Evolutionary conservation across 371 early-diverging fungal genomes (phyloP), one percentile per base, ranked within the genome.

Genomic region (Actinomucor elegans): DNA sequence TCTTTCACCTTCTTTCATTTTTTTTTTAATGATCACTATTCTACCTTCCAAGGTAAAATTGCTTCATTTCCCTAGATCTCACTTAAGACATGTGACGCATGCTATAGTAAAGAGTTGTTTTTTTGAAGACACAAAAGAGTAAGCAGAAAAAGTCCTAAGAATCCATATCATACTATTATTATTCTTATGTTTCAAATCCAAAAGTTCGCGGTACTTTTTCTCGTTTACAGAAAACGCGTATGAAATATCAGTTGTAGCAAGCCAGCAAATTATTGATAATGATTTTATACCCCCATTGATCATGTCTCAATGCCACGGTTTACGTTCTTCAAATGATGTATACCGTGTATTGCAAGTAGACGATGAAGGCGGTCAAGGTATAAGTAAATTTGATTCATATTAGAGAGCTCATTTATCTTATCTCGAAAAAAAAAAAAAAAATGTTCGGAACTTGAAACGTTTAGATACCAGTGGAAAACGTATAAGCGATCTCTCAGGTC

Each of bases 271-370:
- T 24, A 75, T 83, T 51, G 76, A 83, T 29, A 59, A 72, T 27
- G 83, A 77, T 27, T 79, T 81, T 52, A 42, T 82, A 52, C 77
- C 73, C 17, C 52, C 66, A 18, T 59, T 81, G 21, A 48, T 45
- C 1, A 66, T 69, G 32, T 64, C 75, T 20, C 45, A 57, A 24
- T 77, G 75, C 32, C 59, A 62, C 48, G 69, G 59, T 48, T 71
- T 76, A 41, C 66, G 65, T 12, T 62, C 73, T 2, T 80, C 78
- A 6, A 71, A 69, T 40, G 86, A 88, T 49, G 58, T 80, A 4
- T 88, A 84, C 64, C 69, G 87, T 31, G 87, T 86, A 8, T 66
- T 90, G 40, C 84, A 87, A 69, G 82, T 90, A 0, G 90, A 90
- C 55, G 82, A 83, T 62, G 81, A 77, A 43, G 80, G 79, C 28